Base-by-base conservation (phyloP, 78 protist species). In the Polysphondylium violaceum region DNA sequence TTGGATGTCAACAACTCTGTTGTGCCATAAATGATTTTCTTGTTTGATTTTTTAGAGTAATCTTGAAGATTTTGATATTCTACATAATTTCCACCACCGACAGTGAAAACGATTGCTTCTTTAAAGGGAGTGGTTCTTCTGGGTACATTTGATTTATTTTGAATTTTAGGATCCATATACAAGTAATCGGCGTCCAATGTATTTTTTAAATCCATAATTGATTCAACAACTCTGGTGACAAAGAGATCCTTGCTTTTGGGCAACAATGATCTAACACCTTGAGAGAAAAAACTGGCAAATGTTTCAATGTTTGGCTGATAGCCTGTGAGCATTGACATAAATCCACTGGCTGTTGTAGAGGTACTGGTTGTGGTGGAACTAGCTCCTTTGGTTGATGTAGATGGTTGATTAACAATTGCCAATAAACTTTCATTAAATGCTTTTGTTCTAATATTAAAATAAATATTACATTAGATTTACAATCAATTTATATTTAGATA, bases 1-100 rank as follows among this genome's bases (percentile, higher is more conserved):
- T 64, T 71, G n/a, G 95, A 76, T 38, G 88, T 75, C 40, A 92
- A 29, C 29, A 92, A 35, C 69, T 92, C 95, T 17, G 90, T 92
- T 27, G 92, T 41, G n/a, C 95, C 95, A 69, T 92, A 92, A 43
- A 79, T 85, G 38, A 79, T 85, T 55, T 75, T 79, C 40, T 92
- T 92, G 44, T 68, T 67, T 35, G 60, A 86, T 88, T 76, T 88
- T 60, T 92, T 92, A 19, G 91, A 14, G 7, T 69, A 89, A 36
- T 95, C 96, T 58, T 47, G 86, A 50, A 97, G 86, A 74, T 96
- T 96, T 71, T 93, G 97, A 85, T 94, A 90, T 92, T 97, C 99
- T 43, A 87, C 73, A 83, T 95, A 97, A 68, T 95, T 97, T 55
- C 99, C 99, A 7, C 98, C 98, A 12, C 99, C 99, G 16, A 97